These are phyloP conservation scores for Ceratobasidium sp. DNA, from an alignment of 1,284 basidiomycete species.

Conservation along the genomic window DNA sequence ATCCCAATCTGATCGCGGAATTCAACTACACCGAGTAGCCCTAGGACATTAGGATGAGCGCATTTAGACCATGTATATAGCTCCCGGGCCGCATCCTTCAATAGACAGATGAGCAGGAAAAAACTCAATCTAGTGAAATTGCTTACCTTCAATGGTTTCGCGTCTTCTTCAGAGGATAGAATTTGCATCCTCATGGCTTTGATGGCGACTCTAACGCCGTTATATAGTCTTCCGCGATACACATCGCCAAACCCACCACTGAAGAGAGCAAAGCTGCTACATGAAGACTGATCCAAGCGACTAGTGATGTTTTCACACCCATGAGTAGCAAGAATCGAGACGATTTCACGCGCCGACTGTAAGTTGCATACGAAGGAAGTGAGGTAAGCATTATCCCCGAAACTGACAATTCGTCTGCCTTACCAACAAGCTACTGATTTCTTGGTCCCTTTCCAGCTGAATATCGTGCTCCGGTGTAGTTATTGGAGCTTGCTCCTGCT, in stretches of 20 bases:
- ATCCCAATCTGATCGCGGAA: constrained; percentile 7
- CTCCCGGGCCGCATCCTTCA: constrained; percentile 7
- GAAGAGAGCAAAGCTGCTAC: neutral
- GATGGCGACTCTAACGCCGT: constrained; percentile 1
- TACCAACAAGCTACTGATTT: too few species aligned
- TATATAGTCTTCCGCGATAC: neutral
- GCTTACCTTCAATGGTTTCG: neutral
- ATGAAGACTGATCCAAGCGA: neutral
- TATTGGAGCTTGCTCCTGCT: too few species aligned
- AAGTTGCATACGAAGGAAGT: too few species aligned
- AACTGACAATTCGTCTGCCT: too few species aligned
- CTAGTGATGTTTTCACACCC: too few species aligned
- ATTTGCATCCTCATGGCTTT: constrained; percentile 1
- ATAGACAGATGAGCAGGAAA: too few species aligned
- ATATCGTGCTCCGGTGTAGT: too few species aligned
- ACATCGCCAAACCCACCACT: constrained; percentile 27
- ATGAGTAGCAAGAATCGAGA: too few species aligned
- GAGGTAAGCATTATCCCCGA: too few species aligned
- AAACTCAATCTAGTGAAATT: neutral
- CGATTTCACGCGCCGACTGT: too few species aligned
- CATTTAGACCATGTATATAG: constrained; percentile 23
- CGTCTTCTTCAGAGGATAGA: neutral
- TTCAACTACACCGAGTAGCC: constrained; percentile 1
- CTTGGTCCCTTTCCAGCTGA: too few species aligned
- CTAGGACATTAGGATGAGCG: constrained; percentile 10